Evolutionary conservation across 495 filamentous ascomycete species (phyloP), one percentile per base, ranked within the genome.

Genomic region (Aspergillus biplanus): DNA sequence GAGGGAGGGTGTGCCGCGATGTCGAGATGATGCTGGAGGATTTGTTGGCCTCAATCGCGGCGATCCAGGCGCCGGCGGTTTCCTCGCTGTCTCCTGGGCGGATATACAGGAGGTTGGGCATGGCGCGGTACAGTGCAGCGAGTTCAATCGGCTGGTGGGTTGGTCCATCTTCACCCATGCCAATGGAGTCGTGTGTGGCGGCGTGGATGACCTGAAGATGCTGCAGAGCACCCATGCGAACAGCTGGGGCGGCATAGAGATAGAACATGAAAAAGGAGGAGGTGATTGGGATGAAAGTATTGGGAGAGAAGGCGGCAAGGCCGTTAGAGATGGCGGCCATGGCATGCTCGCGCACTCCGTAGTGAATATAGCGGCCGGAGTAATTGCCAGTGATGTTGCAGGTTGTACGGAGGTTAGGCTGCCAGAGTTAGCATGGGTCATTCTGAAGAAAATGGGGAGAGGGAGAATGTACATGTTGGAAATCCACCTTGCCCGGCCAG

Each of bases 261-360:
- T 86, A 87, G 70, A 88, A 88, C 82, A 87, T 88, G 71, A 86
- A 84, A 71, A 86, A 86, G 7, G 75, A 76, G 0, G 80, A 80
- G 4, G 83, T 86, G 46, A 83, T 68, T 0, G 83, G 84, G 39
- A 86, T 67, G 63, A 86, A 77, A 1, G 82, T 85, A 62, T 75
- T 76, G 4, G 72, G 77, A 52, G 73, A 70, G 52, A 74, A 86
- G 1, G 84, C 83, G 0, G 84, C 83, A 9, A 86, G 68, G 12
- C 84, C 84, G 65, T 86, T 84, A 12, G 81, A 77, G 27, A 85
- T 79, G 18, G 81, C 67, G 8, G 71, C 70, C 82, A 85, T 85
- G 55, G 82, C 82, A 66, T 85, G 82, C 58, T 85, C 83, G 7
- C 81, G 72, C n/a, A 85, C 76, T 18, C 82, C 83, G 56, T 75